Percentiles rank a stretch among this genome's conserved stretches.
Evolutionary conservation across 306 rosid species (phyloP).

Genomic region (Glycyrrhiza uralensis): DNA sequence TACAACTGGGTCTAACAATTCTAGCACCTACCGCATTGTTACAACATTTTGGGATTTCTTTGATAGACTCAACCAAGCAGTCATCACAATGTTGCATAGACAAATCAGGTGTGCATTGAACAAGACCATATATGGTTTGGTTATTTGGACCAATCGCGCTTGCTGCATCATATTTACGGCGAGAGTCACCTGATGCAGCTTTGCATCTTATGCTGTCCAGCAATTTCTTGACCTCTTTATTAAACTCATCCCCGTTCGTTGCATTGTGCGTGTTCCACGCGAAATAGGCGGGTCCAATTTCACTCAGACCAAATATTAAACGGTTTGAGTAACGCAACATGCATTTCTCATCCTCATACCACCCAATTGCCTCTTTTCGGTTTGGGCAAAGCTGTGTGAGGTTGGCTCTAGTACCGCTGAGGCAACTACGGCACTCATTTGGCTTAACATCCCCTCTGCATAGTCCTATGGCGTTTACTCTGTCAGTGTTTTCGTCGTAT

Average conservation of each 20-base stretch:
- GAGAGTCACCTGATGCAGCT: constrained; percentile 21
- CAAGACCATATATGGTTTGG: constrained; percentile 20
- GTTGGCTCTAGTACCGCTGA: neutral
- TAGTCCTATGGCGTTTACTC: neutral
- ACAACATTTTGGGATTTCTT: neutral
- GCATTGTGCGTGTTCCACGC: neutral
- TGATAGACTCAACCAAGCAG: neutral
- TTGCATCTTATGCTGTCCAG: neutral
- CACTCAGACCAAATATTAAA: neutral
- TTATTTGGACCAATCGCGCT: neutral
- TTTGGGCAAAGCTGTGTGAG: neutral
- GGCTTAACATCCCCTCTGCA: neutral
- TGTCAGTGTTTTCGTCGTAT: neutral
- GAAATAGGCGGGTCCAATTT: neutral
- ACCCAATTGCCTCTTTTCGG: neutral
- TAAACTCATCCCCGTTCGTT: neutral
- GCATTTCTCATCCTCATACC: neutral
- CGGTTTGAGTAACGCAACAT: neutral
- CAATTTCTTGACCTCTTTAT: neutral
- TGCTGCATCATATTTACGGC: neutral
- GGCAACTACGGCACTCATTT: neutral
- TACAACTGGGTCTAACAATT: constrained; percentile 20
- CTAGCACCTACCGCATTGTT: neutral
- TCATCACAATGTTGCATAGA: neutral
- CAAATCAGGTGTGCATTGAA: constrained; percentile 46